Evolutionary conservation across 2,329 filamentous ascomycete species (phyloP).

Genomic region (Sporothrix pallida): DNA sequence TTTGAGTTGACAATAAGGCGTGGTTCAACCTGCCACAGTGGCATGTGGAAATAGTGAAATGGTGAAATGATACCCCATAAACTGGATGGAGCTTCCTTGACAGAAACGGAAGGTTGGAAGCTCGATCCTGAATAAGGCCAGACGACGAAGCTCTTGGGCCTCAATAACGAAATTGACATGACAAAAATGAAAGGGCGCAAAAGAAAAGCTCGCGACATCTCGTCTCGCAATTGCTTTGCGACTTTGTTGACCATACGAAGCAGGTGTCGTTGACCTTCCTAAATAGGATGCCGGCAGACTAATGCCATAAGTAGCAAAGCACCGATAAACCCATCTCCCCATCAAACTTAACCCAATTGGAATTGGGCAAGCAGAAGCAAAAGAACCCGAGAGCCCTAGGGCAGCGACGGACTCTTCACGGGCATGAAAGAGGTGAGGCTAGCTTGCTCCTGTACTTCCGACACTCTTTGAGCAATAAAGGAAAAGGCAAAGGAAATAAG

Average conservation of each 20-base stretch:
- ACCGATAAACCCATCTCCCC: slow-evolving; percentile 4
- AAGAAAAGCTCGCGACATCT: slow-evolving; percentile 1
- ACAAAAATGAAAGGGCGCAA: background rate
- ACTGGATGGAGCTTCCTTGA: too few species aligned
- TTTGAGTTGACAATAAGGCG: background rate
- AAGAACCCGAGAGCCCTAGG: too few species aligned
- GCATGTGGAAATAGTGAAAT: slow-evolving; percentile 12
- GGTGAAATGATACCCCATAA: too few species aligned
- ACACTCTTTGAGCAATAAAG: background rate
- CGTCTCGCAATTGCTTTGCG: background rate
- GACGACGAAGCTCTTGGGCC: too few species aligned
- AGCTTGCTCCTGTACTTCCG: background rate
- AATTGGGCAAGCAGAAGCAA: slow-evolving; percentile 14
- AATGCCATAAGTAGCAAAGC: background rate
- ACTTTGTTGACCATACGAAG: background rate
- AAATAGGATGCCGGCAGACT: slow-evolving; percentile 13
- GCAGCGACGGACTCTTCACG: background rate
- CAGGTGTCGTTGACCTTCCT: slow-evolving; percentile 30
- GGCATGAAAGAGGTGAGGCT: background rate
- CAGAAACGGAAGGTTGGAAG: slow-evolving; percentile 8
- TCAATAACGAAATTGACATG: background rate
- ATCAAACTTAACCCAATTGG: background rate
- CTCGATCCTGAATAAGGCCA: background rate
- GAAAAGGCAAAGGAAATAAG: too few species aligned
- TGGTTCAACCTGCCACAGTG: background rate